Evolutionary conservation across 305 asterid genomes (phyloP), one percentile per base, ranked within the genome.

Genomic region (Fraxinus nigra): DNA sequence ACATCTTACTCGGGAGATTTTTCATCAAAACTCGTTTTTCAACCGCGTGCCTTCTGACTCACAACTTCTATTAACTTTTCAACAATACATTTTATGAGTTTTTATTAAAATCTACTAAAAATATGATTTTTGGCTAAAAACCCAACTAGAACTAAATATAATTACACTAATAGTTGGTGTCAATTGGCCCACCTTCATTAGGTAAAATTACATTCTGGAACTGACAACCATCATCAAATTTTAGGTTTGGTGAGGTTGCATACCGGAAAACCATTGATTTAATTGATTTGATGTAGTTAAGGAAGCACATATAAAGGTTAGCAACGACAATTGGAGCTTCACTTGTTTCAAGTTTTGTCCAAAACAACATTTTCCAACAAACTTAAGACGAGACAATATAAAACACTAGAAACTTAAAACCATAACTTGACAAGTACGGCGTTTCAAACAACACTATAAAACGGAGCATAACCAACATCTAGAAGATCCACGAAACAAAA

Each of bases 401-500:
- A 65, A 26, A 65, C n/a, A 65, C 73, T 65, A 26, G 73, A 24
- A 26, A 24, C 73, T 28, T 65, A 4, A 11, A 14, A 33, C n/a
- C 73, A 24, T 65, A 20, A 61, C 72, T 7, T 2, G 75, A 14
- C 38, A 30, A 69, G 20, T 30, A 28, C 14, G 38, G 75, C 1
- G 34, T 30, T 69, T 30, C 75, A 30, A 30, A 32, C 20, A 5
- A 69, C 75, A 28, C 75, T 13, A 5, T 20, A 8, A 22, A 26
- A 28, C 37, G 5, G 16, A 28, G 74, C 74, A 22, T 11, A 30
- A 69, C 75, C 2, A 69, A 14, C 18, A 14, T 30, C 75, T 81
- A 37, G 22, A 82, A 3, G 77, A 80, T 78, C 77, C 77, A 30
- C 78, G 37, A 30, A 69, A 59, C 77, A 81, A 2, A 11, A 77